phyloP scores from a whole-genome alignment of 1,139 yeast species.

The Diutina mesorugosa region DNA sequence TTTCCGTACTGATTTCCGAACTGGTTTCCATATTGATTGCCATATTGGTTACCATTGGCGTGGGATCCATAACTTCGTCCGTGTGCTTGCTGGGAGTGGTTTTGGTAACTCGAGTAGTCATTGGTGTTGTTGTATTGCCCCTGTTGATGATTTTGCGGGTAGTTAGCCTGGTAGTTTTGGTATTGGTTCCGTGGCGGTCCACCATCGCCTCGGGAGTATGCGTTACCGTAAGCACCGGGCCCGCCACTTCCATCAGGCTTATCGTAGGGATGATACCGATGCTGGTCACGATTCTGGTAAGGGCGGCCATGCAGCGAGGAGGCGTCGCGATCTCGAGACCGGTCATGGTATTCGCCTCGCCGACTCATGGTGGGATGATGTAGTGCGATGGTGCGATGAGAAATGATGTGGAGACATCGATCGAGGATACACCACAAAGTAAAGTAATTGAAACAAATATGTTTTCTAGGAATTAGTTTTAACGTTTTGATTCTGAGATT shows the following conservation, averaged over 20 bases:
- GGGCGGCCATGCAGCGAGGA: not conserved
- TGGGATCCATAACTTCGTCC: not conserved
- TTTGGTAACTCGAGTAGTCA: not conserved
- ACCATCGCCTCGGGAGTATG: not conserved
- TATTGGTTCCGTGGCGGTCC: not conserved
- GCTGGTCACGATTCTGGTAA: not conserved
- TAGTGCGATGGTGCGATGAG: not conserved
- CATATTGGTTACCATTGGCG: not conserved
- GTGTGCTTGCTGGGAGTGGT: not conserved
- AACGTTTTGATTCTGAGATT: too few species aligned
- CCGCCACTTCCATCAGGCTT: not conserved
- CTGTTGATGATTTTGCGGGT: not conserved
- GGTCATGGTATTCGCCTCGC: not conserved
- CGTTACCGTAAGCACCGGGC: not conserved
- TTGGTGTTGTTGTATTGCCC: not conserved
- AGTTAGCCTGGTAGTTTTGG: not conserved
- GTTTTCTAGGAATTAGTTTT: too few species aligned
- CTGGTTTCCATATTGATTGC: not conserved
- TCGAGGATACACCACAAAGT: too few species aligned
- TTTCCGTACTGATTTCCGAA: not conserved
- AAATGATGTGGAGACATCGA: not conserved
- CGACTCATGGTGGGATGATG: not conserved
- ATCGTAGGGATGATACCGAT: not conserved
- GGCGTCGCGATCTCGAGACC: not conserved
- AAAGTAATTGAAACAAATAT: too few species aligned